Evolutionary conservation across 2,329 filamentous ascomycete genomes (phyloP).

Genomic region (Diplodia intermedia): DNA sequence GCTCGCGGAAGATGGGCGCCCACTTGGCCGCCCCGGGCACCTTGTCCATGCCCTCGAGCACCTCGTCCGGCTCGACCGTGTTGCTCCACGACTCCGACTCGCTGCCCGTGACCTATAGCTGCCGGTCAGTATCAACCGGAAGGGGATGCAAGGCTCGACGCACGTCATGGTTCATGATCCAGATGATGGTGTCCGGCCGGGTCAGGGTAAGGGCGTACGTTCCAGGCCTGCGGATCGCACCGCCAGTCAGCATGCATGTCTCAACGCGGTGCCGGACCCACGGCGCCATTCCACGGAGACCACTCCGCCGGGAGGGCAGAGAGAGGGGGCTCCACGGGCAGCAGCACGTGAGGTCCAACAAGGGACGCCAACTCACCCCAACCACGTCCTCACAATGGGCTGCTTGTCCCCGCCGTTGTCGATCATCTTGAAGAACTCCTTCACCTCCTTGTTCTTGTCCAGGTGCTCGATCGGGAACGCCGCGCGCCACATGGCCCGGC

Average conservation of each 20-base stretch:
- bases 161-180: conserved; percentile 59
- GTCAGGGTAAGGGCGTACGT: conserved; percentile 56
- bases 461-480: conserved; percentile 53
- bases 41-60: conserved; percentile 54
- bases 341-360: not conserved
- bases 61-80: conserved; percentile 55
- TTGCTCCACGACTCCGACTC: conserved; percentile 57
- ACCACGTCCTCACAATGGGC: conserved; percentile 55
- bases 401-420: conserved; percentile 45
- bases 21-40: conserved; percentile 54
- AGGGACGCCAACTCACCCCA: conserved; percentile 41
- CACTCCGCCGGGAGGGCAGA: not conserved
- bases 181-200: conserved; percentile 57
- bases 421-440: conserved; percentile 56
- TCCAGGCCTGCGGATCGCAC: conserved; percentile 36
- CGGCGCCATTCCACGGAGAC: not conserved
- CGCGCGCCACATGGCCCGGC: conserved; percentile 51
- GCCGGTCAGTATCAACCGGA: too few relatives aligned
- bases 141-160: conserved; percentile 22
- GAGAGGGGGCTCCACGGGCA: conserved; percentile 32
- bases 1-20: conserved; percentile 55
- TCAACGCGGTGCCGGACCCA: conserved; percentile 30
- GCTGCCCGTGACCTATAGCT: conserved; percentile 50
- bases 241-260: conserved; percentile 33
- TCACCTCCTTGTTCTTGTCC: conserved; percentile 55